phyloP scores from a whole-genome alignment of 192 early-diverging fungal genomes.

The Coemansia sp. region DNA sequence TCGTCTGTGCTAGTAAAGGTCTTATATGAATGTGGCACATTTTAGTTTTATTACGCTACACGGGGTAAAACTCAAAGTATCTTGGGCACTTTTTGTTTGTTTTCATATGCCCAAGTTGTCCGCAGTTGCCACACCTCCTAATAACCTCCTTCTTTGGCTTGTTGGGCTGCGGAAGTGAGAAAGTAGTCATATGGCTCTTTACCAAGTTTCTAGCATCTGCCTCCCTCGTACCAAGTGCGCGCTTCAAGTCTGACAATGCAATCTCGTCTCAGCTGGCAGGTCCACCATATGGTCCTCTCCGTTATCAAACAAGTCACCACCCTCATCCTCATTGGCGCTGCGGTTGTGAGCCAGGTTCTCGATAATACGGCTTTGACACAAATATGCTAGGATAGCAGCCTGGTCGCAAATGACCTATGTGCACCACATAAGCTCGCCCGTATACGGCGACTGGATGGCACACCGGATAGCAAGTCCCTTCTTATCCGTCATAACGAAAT shows the following conservation, averaged over 20 bases:
- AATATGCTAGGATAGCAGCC: conserved; percentile 87
- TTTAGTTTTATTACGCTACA: too few relatives aligned
- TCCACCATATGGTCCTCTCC: conserved; percentile 11
- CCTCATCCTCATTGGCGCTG: conserved; percentile 18
- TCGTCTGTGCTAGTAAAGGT: too few relatives aligned
- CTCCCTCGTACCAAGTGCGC: too few relatives aligned
- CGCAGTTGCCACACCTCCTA: conserved; percentile 16
- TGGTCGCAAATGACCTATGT: conserved; percentile 80
- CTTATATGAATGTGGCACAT: too few relatives aligned
- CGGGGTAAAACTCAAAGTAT: too few relatives aligned
- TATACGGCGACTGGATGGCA: conserved; percentile 52
- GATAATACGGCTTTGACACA: conserved; percentile 81
- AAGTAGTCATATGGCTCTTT: too few relatives aligned
- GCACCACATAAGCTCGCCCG: conserved; percentile 73
- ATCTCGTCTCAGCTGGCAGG: too few relatives aligned
- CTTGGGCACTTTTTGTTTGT: too few relatives aligned
- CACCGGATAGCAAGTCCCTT: conserved; percentile 49
- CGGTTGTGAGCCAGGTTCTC: conserved; percentile 56
- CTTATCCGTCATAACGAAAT: conserved; percentile 46
- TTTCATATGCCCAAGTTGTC: conserved; percentile 74
- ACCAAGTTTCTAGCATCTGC: too few relatives aligned
- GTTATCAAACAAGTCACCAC: conserved; percentile 11
- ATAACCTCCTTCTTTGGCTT: too few relatives aligned
- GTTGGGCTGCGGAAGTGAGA: too few relatives aligned
- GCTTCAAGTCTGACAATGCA: too few relatives aligned